Conservation (phyloP, 345 rosid species). For the Lenwebbia sp. region DNA sequence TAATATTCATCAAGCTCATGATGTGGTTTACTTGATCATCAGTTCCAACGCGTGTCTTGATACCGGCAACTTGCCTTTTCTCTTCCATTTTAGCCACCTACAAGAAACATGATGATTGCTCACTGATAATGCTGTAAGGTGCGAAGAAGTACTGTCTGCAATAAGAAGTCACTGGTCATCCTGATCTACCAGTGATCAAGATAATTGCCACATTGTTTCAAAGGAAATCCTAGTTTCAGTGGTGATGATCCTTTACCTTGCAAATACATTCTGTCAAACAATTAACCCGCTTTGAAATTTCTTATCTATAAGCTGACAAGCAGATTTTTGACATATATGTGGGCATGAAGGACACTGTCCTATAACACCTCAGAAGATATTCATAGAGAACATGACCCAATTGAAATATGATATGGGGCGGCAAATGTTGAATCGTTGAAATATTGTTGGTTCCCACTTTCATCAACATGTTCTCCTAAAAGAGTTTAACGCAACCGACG, state of each 20-base stretch:
- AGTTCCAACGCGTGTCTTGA: rapidly evolving
- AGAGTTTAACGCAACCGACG: not conserved
- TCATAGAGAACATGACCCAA: not conserved
- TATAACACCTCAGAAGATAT: not conserved
- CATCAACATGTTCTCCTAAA: not conserved
- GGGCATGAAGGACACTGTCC: not conserved
- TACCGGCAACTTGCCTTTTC: not conserved
- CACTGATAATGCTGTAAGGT: not conserved
- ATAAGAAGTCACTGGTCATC: not conserved
- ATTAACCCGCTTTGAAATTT: not conserved
- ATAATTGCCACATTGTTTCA: not conserved
- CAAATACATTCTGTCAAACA: not conserved
- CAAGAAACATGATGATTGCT: not conserved
- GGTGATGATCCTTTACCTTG: not conserved
- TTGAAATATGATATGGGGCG: not conserved
- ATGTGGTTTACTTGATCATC: not conserved
- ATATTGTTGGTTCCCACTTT: not conserved
- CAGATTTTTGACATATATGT: not conserved
- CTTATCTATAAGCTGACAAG: not conserved
- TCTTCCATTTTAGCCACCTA: not conserved
- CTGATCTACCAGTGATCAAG: not conserved
- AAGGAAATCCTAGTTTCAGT: not conserved
- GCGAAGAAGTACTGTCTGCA: not conserved
- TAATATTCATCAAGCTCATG: not conserved
- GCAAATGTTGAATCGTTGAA: not conserved